phyloP scores from a whole-genome alignment of 1,139 yeast genomes.

The Debaryomycetaceae sp. region DNA sequence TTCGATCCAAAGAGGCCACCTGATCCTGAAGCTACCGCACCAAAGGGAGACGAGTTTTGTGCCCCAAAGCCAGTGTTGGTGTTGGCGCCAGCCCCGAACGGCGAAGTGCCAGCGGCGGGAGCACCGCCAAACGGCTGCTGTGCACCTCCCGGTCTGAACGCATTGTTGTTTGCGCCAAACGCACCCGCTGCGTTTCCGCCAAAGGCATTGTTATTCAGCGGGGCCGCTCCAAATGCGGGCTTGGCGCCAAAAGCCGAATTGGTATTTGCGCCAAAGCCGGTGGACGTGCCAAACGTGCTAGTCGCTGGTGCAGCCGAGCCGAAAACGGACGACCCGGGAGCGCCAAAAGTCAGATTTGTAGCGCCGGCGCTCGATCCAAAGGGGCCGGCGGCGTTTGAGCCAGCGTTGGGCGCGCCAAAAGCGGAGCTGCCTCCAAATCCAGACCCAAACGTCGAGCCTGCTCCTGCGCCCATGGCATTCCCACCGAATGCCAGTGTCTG shows the following conservation, averaged over 20 bases:
- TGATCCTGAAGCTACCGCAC: slow-evolving; percentile 7
- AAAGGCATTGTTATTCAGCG: slow-evolving; percentile 9
- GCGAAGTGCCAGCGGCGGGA: slow-evolving; percentile 6
- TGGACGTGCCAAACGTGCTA: slow-evolving; percentile 17
- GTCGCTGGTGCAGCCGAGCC: slow-evolving; percentile 7
- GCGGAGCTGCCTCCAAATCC: not conserved
- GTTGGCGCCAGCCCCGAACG: slow-evolving; percentile 5
- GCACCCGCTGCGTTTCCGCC: slow-evolving; percentile 14
- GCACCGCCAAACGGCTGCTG: slow-evolving; percentile 11
- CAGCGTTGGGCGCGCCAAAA: not conserved
- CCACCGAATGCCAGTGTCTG: slow-evolving; percentile 3
- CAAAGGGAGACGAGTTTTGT: slow-evolving; percentile 18
- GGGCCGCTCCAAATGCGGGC: slow-evolving; percentile 5
- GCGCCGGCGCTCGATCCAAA: slow-evolving; percentile 5
- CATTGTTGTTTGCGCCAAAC: slow-evolving; percentile 16
- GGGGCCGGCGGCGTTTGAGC: not conserved
- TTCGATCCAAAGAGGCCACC: slow-evolving; percentile 23
- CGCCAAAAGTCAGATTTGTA: not conserved
- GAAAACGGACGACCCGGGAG: slow-evolving; percentile 10
- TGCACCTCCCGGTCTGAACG: too few species aligned
- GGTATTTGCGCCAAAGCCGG: slow-evolving; percentile 8
- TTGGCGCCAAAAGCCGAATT: slow-evolving; percentile 9
- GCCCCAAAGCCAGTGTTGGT: too few species aligned
- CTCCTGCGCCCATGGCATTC: slow-evolving; percentile 1
- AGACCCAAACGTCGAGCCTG: slow-evolving; percentile 9